Evolutionary conservation across 2,329 filamentous ascomycete genomes (phyloP).

Genomic region (Stagonosporopsis tanaceti): DNA sequence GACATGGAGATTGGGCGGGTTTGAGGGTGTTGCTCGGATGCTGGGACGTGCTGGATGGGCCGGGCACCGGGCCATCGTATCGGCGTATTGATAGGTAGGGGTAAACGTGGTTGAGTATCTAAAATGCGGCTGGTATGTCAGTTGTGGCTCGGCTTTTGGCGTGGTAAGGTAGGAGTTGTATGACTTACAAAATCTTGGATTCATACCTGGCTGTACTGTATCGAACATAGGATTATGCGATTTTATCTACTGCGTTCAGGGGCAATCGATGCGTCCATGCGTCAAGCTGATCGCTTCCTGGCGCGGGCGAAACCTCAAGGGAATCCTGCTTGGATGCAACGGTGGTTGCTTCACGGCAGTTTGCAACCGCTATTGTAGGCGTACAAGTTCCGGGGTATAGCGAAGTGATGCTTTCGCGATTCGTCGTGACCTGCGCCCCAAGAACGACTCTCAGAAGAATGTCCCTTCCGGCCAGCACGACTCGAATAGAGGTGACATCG

Average conservation of each 20-base stretch:
- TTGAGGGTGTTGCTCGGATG: too few species aligned
- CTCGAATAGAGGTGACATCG: constrained; percentile 1
- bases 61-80: too few species aligned
- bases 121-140: too few species aligned
- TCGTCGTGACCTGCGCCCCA: neutral
- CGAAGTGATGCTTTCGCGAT: neutral
- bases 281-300: neutral
- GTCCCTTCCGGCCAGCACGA: neutral
- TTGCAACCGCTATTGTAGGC: neutral
- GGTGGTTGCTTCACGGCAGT: neutral
- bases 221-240: neutral
- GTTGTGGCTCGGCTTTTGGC: too few species aligned
- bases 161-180: too few species aligned
- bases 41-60: too few species aligned
- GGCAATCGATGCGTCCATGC: neutral
- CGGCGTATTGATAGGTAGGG: too few species aligned
- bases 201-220: neutral
- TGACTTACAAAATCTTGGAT: too few species aligned
- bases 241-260: neutral
- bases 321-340: neutral
- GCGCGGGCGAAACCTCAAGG: too few species aligned
- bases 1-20: too few species aligned
- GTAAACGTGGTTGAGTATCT: too few species aligned
- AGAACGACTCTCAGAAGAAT: neutral
- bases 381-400: neutral